A percentile compares a stretch with the other conserved stretches of the same genome.
Evolutionary conservation across 2,329 filamentous ascomycete species (phyloP).

Genomic region (Pseudodiploospora longispora): DNA sequence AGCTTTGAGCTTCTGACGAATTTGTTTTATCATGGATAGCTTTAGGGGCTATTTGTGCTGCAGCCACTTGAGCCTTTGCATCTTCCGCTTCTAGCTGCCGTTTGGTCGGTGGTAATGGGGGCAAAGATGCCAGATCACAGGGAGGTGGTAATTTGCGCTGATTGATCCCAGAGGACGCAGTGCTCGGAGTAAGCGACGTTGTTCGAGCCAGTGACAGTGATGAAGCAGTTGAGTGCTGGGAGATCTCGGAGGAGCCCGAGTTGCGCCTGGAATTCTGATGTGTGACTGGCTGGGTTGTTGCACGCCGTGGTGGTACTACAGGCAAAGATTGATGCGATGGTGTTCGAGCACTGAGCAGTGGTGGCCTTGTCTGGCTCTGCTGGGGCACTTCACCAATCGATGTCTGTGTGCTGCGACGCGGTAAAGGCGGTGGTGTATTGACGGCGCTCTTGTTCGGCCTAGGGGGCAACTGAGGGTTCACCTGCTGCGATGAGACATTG

Average conservation of each 20-base stretch:
- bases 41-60: constrained; percentile 6
- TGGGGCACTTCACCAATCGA: constrained; percentile 5
- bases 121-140: constrained; percentile 48
- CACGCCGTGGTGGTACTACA: constrained; percentile 41
- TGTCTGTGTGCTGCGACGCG: constrained; percentile 19
- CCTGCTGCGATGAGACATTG: constrained; percentile 13
- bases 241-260: constrained; percentile 51
- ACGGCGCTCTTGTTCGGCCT: constrained; percentile 21
- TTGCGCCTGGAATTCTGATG: constrained; percentile 37
- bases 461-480: constrained; percentile 31
- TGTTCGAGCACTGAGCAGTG: constrained; percentile 25
- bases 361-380: constrained; percentile 17
- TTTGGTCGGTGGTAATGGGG: constrained; percentile 47
- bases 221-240: constrained; percentile 46
- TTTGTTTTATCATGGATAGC: not conserved
- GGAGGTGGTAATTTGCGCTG: constrained; percentile 47
- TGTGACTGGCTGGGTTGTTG: constrained; percentile 32
- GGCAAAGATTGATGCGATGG: constrained; percentile 30
- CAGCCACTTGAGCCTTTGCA: constrained; percentile 5
- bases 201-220: constrained; percentile 40
- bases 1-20: constrained; percentile 20
- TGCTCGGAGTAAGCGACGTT: constrained; percentile 40
- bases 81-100: constrained; percentile 41
- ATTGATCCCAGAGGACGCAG: constrained; percentile 33
- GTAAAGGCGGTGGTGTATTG: constrained; percentile 27